Conservation (phyloP, 2,329 filamentous ascomycete species). For the Monosporascus sp. region DNA sequence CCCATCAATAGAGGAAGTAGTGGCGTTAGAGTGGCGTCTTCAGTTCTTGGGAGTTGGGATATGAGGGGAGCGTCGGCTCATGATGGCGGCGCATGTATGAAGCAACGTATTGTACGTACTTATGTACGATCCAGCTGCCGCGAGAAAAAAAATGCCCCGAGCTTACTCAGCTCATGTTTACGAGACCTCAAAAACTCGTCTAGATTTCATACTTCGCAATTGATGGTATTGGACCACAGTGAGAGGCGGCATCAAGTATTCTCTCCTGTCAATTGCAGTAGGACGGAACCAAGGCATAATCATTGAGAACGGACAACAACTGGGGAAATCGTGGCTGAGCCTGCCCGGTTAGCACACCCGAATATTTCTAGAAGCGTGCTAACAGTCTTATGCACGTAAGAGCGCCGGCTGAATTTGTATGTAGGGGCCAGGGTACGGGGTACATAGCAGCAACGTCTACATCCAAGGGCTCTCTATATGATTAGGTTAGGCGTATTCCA, state of each 20-base stretch:
- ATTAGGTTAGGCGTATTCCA: neutral
- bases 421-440: neutral
- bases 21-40: neutral
- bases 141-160: neutral
- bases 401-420: conserved; percentile 1
- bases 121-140: neutral
- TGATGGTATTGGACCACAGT: neutral
- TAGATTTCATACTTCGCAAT: neutral
- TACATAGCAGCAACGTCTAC: neutral
- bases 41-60: neutral
- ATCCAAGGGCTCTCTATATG: neutral
- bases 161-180: neutral
- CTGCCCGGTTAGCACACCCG: neutral
- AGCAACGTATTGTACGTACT: neutral
- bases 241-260: neutral
- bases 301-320: neutral
- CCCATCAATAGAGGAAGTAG: neutral
- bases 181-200: neutral
- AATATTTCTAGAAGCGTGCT: neutral
- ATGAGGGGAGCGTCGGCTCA: neutral
- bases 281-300: no score
- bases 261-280: no score
- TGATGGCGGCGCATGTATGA: neutral
- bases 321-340: neutral
- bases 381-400: conserved; percentile 1